These are phyloP conservation scores for Oidium heveae DNA, from an alignment of 2,329 filamentous ascomycete species.

Conservation along the genomic window DNA sequence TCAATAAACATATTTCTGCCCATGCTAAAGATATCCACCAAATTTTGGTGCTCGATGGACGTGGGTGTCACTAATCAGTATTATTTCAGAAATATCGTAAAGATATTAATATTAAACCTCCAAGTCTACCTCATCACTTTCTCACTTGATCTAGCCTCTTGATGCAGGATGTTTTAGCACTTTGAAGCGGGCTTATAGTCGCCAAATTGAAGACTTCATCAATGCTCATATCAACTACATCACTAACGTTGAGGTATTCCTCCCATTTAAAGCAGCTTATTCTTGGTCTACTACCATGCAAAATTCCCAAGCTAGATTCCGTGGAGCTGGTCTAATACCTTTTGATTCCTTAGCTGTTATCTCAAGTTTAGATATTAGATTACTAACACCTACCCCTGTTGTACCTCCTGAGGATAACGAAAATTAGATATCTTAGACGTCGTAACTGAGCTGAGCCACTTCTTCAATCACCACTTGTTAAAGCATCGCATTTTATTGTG, in stretches of 20 bases:
- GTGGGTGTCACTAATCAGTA: slow-evolving; percentile 5
- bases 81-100: slow-evolving; percentile 10
- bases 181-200: slow-evolving; percentile 7
- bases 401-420: slow-evolving; percentile 2
- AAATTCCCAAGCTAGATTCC: slow-evolving; percentile 12
- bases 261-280: slow-evolving; percentile 11
- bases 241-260: slow-evolving; percentile 8
- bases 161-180: slow-evolving; percentile 12
- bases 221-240: slow-evolving; percentile 8
- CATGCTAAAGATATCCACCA: not conserved
- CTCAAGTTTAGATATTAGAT: slow-evolving; percentile 10
- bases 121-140: slow-evolving; percentile 1
- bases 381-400: slow-evolving; percentile 6
- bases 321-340: slow-evolving; percentile 13
- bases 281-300: slow-evolving; percentile 7
- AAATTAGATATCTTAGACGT: slow-evolving; percentile 1
- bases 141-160: not conserved
- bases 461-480: too few relatives aligned
- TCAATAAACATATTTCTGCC: slow-evolving; percentile 2
- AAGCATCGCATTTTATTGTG: too few relatives aligned
- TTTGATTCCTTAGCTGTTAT: slow-evolving; percentile 4
- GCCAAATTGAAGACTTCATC: not conserved
- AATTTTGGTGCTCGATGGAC: slow-evolving; percentile 4
- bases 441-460: too few relatives aligned
- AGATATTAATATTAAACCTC: slow-evolving; percentile 16